A percentile compares a stretch with the other conserved stretches of the same genome.
Conservation (phyloP, 768 basidiomycete species). For the Lentinus brumalis region DNA sequence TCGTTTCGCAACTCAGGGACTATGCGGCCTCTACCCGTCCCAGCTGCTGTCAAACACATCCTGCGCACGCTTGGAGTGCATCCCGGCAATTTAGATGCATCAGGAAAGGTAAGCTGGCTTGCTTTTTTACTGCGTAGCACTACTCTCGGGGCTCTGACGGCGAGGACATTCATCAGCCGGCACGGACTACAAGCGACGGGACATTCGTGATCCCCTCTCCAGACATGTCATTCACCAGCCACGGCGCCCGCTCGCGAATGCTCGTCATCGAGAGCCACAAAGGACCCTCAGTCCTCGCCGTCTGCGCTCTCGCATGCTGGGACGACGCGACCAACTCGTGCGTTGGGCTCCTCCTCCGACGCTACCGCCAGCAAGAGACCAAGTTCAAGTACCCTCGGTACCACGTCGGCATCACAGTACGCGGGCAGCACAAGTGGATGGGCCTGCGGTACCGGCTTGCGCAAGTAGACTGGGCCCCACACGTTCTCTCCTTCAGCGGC, state of each 20-base stretch:
- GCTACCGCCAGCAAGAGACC: not conserved
- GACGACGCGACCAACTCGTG: constrained; percentile 8
- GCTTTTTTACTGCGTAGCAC: no score
- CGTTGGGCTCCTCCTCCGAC: constrained; percentile 17
- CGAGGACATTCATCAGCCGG: not conserved
- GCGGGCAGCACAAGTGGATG: constrained; percentile 8
- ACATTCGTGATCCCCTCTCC: constrained; percentile 5
- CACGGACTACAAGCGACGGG: not conserved
- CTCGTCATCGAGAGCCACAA: constrained; percentile 10
- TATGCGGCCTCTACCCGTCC: constrained; percentile 7
- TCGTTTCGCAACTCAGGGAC: constrained; percentile 4
- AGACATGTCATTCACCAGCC: constrained; percentile 10
- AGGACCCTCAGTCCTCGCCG: constrained; percentile 1
- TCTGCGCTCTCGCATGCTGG: constrained; percentile 13
- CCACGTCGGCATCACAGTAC: constrained; percentile 11
- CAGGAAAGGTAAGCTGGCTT: not conserved
- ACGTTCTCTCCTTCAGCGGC: constrained; percentile 8
- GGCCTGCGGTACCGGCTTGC: constrained; percentile 14
- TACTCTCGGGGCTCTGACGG: not conserved
- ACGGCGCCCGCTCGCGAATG: constrained; percentile 11
- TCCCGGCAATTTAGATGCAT: not conserved
- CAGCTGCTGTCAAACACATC: constrained; percentile 1
- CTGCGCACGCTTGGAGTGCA: constrained; percentile 1
- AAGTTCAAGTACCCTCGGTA: constrained; percentile 9
- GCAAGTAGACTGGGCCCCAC: constrained; percentile 9